Evolutionary conservation across 345 rosid species (phyloP).

Genomic region (Camelina sativa): DNA sequence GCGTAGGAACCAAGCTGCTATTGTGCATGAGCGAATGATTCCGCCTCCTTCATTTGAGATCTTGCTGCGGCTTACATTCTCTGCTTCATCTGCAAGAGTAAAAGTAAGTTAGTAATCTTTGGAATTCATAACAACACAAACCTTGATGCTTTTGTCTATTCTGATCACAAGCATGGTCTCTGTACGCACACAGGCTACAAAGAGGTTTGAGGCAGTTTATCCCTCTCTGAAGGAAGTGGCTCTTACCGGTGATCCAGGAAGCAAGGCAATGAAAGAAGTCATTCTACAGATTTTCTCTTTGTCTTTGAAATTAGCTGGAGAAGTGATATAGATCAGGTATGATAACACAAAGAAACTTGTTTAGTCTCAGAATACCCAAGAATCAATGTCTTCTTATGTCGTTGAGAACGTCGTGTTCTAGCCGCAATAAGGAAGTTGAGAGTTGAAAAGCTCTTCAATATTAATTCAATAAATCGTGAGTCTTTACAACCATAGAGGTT

Average conservation of each 20-base stretch:
- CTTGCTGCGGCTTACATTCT: constrained; percentile 58
- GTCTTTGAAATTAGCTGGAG: constrained; percentile 55
- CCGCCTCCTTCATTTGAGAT: constrained; percentile 64
- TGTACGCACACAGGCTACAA: constrained; percentile 54
- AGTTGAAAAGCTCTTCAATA: no score
- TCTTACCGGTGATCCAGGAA: constrained; percentile 57
- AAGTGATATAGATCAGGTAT: no score
- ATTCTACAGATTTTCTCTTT: constrained; percentile 54
- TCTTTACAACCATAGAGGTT: no score
- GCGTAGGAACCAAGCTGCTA: constrained; percentile 54
- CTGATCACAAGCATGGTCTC: constrained; percentile 2
- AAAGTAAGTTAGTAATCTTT: constrained; percentile 45
- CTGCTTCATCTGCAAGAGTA: constrained; percentile 57
- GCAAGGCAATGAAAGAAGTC: constrained; percentile 66
- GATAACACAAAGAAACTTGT: no score
- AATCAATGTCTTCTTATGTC: no score
- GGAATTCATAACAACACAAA: constrained; percentile 14
- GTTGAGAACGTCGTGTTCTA: no score
- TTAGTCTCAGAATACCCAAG: no score
- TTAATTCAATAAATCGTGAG: no score
- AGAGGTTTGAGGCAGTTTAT: constrained; percentile 63
- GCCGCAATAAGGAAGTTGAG: no score
- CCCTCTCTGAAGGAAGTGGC: constrained; percentile 61
- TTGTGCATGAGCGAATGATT: constrained; percentile 54
- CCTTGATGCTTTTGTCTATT: background rate